Base-by-base conservation (phyloP, 2,329 filamentous ascomycete genomes). In the Macrophomina phaseolina region DNA sequence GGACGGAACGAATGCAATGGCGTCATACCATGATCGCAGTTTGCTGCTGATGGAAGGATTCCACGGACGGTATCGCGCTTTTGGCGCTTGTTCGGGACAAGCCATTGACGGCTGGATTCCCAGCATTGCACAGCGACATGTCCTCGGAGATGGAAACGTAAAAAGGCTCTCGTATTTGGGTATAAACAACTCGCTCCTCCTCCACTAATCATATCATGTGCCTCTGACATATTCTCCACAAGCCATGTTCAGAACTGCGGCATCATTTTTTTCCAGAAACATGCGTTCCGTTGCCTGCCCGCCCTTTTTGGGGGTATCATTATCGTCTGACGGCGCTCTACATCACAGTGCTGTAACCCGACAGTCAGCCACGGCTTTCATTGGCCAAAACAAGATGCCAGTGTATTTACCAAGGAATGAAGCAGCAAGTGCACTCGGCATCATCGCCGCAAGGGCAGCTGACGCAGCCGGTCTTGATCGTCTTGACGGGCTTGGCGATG, bases 321-420 rank as follows among this genome's bases (percentile, higher is more conserved):
- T 58, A n/a, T 42, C 53, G 36, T 45, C 36, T 18, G 53, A n/a
- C 30, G 7, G 28, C 40, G 40, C 6, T 62, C 32, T 62, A 62
- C 58, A 62, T 62, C n/a, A 62, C 58, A 2, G 58, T 62, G 42
- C 58, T 62, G 18, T 11, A 11, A 5, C 38, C 40, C 30, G 14
- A 14, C 8, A 16, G 32, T 62, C n/a, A 62, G 45, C 45, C 16
- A 61, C 6, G 1, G 23, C 14, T 3, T 4, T 32, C 11, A 14
- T 60, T 16, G 3, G 4, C 32, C 14, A 23, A 28, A n/a, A 2
- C 40, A n/a, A 1, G 6, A 18, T 40, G 9, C 8, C 0, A 14
- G 73, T 74, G 67, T 62, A 38, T 38, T 62, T 49, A 62, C 58
- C 64, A 66, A 34, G 64, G 64, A 38, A 66, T 56, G 55, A 66